phyloP scores from a whole-genome alignment of 2,329 filamentous ascomycete species.

The Biscogniauxia sp. region DNA sequence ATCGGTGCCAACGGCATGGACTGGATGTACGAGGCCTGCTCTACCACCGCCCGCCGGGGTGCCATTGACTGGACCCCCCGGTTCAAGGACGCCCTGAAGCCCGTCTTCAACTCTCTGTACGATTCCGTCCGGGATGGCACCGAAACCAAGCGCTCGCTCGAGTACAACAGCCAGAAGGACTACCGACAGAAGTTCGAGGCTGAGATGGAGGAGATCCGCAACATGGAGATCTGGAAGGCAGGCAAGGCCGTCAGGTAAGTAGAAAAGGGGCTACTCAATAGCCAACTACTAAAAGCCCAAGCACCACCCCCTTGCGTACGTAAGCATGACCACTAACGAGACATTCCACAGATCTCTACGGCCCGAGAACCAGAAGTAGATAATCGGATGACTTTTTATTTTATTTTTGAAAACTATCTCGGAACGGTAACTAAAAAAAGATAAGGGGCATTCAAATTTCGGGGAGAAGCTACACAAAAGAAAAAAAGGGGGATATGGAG shows the following conservation, averaged over 20 bases:
- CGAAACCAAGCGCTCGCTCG: conserved; percentile 94
- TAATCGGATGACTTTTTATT: conserved; percentile 11
- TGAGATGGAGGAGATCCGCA: conserved; percentile 98
- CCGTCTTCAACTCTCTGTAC: conserved; percentile 97
- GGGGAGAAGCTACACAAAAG: conserved; percentile 11
- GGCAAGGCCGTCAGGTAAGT: conserved; percentile 90
- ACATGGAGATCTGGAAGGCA: conserved; percentile 98
- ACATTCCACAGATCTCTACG: conserved; percentile 61
- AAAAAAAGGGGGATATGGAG: conserved; percentile 11
- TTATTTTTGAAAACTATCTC: conserved; percentile 19
- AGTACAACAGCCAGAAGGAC: conserved; percentile 94
- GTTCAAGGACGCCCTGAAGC: conserved; percentile 99
- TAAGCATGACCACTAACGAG: conserved; percentile 7
- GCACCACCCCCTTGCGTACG: background rate
- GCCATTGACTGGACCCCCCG: conserved; percentile 97
- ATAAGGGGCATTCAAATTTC: conserved; percentile 21
- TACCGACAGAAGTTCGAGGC: conserved; percentile 97
- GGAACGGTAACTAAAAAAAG: conserved; percentile 23
- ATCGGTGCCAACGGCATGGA: conserved; percentile 99
- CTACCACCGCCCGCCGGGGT: conserved; percentile 94
- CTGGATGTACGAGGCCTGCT: conserved; percentile 99
- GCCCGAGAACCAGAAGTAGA: conserved; percentile 81
- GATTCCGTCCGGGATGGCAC: conserved; percentile 85
- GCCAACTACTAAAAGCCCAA: background rate
- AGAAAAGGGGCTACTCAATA: conserved; percentile 12